Base-by-base conservation (phyloP, 2,329 filamentous ascomycete species). In the Sporothrix protearum region DNA sequence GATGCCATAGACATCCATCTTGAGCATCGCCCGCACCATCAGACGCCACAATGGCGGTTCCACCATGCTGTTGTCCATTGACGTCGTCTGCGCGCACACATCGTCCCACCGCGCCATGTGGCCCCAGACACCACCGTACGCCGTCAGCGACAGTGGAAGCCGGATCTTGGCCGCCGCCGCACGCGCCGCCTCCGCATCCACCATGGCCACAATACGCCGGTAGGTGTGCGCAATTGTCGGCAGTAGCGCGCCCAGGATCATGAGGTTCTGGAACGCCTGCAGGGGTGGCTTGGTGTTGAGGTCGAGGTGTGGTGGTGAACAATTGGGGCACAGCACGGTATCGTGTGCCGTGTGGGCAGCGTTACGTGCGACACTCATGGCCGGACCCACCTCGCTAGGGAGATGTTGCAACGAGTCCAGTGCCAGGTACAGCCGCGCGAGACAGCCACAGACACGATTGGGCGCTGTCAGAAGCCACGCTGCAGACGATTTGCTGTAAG, bases 161-260 rank as follows among this genome's bases (percentile, higher is more conserved):
- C 78, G 80, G 19, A 82, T 79, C 1, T 79, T 78, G 45, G 83
- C 81, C 4, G 78, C 77, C 55, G 80, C 80, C 12, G 87, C 87
- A 0, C 75, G 77, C 1, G 80, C 79, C 0, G 83, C 80, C 75
- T 88, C 85, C n/a, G 77, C 77, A 73, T 90, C 87, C 8, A 89
- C 81, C 79, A 87, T 82, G 66, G 80, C 78, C 14, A 90, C 80
- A 63, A 90, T 85, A 36, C 78, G 80, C 70, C 82, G 82, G 80
- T 90, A 90, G 8, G 86, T 85, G 76, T 88, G 85, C 69, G 85
- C 86, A 59, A 87, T 83, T 9, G 86, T 85, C 1, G 87, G 87
- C 3, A 90, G 80, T 39, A 90, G 82, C 1, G 87, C 84, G 7
- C 83, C 86, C 3, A 90, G 80, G 69, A 88, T 81, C 86, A 89